A percentile compares a stretch with the other conserved stretches of the same genome.
Evolutionary conservation across 192 early-diverging fungal species (phyloP).

Genomic region (Thamnidium elegans): DNA sequence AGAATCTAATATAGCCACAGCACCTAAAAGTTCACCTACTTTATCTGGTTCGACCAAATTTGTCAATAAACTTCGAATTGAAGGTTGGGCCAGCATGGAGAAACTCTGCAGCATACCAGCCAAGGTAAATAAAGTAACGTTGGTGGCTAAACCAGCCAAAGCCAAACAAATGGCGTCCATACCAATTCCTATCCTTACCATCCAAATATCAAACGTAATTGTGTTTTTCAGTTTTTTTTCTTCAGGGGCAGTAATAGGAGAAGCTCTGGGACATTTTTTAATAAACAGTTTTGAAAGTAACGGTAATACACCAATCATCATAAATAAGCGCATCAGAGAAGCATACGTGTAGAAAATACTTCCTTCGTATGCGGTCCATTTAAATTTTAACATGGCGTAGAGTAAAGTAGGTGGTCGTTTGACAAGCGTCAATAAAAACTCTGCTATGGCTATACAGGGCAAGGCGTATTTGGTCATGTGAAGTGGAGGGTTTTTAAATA

Average conservation of each 20-base stretch:
- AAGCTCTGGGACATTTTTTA: constrained; percentile 1
- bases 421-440: constrained; percentile 29
- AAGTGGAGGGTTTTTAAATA: constrained; percentile 8
- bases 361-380: constrained; percentile 46
- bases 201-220: constrained; percentile 45
- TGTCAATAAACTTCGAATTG: constrained; percentile 41
- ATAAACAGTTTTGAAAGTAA: constrained; percentile 33
- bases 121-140: constrained; percentile 10
- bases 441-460: constrained; percentile 15
- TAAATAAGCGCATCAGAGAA: constrained; percentile 30
- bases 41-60: constrained; percentile 42
- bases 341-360: constrained; percentile 32
- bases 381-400: constrained; percentile 44
- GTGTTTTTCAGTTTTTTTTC: constrained; percentile 5
- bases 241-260: neutral
- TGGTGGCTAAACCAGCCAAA: constrained; percentile 33
- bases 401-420: constrained; percentile 31
- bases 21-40: constrained; percentile 49
- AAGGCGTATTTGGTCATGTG: constrained; percentile 23
- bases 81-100: constrained; percentile 35
- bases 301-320: constrained; percentile 36
- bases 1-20: constrained; percentile 48
- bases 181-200: constrained; percentile 41
- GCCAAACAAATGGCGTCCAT: constrained; percentile 36
- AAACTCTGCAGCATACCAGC: constrained; percentile 34